These are phyloP conservation scores for Kodamaea plutei DNA, from an alignment of 1,139 yeast genomes.

Conservation along the genomic window DNA sequence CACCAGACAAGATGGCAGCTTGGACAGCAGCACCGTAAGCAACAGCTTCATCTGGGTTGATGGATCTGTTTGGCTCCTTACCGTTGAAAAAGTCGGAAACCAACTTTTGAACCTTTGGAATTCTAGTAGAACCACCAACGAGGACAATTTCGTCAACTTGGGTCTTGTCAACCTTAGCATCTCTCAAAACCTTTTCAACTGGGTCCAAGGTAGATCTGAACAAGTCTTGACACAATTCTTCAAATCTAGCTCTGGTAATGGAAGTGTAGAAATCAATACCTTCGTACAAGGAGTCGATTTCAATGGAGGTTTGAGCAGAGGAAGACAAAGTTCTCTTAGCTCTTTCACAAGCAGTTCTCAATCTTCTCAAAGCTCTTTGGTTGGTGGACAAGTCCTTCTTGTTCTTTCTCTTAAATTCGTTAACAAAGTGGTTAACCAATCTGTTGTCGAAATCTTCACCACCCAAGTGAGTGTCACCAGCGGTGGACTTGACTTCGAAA, in stretches of 20 bases:
- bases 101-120: conserved; percentile 39
- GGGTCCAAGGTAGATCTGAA: conserved; percentile 40
- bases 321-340: conserved; percentile 41
- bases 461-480: conserved; percentile 98
- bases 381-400: conserved; percentile 34
- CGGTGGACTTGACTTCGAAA: conserved; percentile 94
- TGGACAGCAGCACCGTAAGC: conserved; percentile 56
- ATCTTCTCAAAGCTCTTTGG: conserved; percentile 39
- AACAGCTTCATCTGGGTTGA: conserved; percentile 40
- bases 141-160: conserved; percentile 36
- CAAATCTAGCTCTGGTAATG: conserved; percentile 39
- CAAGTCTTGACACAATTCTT: conserved; percentile 37
- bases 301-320: conserved; percentile 35
- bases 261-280: conserved; percentile 40
- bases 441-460: conserved; percentile 68
- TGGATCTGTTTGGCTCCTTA: conserved; percentile 41
- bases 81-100: conserved; percentile 39
- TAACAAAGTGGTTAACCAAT: conserved; percentile 38
- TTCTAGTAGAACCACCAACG: conserved; percentile 42
- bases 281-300: conserved; percentile 36
- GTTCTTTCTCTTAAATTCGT: conserved; percentile 38
- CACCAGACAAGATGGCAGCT: conserved; percentile 91
- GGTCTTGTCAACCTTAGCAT: conserved; percentile 37
- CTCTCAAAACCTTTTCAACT: conserved; percentile 37
- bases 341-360: conserved; percentile 40